Conservation (phyloP, 768 basidiomycete genomes). For the Trametes meyenii region DNA sequence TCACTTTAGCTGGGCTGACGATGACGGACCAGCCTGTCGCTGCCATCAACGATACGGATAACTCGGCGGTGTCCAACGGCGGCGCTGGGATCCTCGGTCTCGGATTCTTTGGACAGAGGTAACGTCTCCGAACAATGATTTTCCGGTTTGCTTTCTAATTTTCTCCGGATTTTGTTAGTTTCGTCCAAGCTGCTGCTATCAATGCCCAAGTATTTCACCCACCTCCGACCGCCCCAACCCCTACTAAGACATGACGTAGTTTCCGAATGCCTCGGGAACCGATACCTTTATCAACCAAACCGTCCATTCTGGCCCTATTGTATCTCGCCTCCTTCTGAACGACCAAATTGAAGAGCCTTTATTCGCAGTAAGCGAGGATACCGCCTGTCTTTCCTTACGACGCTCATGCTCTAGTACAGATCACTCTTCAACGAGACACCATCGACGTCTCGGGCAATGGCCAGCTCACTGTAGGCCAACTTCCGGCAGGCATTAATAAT, state of each 20-base stretch:
- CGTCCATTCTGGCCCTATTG: slow-evolving; percentile 35
- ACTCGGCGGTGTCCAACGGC: slow-evolving; percentile 56
- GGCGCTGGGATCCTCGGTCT: slow-evolving; percentile 77
- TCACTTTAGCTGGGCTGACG: slow-evolving; percentile 56
- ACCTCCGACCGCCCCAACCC: neutral
- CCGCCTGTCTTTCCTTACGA: neutral
- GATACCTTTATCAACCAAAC: slow-evolving; percentile 30
- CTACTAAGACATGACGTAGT: slow-evolving; percentile 12
- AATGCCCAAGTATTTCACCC: slow-evolving; percentile 21
- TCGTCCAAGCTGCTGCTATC: slow-evolving; percentile 29
- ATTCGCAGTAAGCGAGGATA: slow-evolving; percentile 33
- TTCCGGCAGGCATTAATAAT: slow-evolving; percentile 54
- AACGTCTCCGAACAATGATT: neutral
- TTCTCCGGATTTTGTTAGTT: slow-evolving; percentile 12
- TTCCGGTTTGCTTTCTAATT: neutral
- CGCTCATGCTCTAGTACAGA: slow-evolving; percentile 22
- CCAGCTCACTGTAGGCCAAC: slow-evolving; percentile 63
- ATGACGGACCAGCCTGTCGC: slow-evolving; percentile 61
- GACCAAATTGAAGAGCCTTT: slow-evolving; percentile 48
- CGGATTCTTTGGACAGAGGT: slow-evolving; percentile 77
- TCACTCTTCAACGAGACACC: slow-evolving; percentile 70
- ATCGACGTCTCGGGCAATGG: slow-evolving; percentile 72
- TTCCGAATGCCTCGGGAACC: slow-evolving; percentile 23
- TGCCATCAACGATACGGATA: slow-evolving; percentile 71
- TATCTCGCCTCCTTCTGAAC: slow-evolving; percentile 37